Percentiles rank a stretch among this genome's conserved stretches.
Evolutionary conservation across 108 stramenopile species (phyloP).

Genomic region (Craspedostauros australis): DNA sequence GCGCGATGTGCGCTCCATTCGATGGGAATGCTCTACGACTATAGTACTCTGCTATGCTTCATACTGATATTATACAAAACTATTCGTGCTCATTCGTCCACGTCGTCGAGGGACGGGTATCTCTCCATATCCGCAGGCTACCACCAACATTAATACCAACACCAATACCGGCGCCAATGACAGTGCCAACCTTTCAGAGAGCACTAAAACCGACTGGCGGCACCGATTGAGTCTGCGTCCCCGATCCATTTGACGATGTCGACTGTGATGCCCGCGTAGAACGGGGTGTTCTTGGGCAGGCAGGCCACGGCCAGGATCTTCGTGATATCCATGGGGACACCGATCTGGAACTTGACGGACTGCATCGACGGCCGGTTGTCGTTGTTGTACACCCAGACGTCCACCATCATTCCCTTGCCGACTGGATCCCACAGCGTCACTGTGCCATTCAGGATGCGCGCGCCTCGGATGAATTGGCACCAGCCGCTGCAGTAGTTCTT

Average conservation of each 20-base stretch:
- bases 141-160: no score
- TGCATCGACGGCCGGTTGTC: constrained; percentile 10
- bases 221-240: constrained; percentile 11
- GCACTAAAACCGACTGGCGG: constrained; percentile 2
- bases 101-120: no score
- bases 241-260: constrained; percentile 22
- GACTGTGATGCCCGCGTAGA: constrained; percentile 21
- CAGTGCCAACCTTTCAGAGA: no score
- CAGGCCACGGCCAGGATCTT: constrained; percentile 14
- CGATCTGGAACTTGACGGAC: constrained; percentile 6
- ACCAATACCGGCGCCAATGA: no score
- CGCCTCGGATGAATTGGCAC: constrained; percentile 27
- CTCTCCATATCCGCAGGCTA: no score
- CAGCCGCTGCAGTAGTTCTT: constrained; percentile 28
- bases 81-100: no score
- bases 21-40: no score
- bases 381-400: constrained; percentile 19
- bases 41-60: no score
- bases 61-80: no score
- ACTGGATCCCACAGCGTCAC: constrained; percentile 17
- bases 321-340: constrained; percentile 6
- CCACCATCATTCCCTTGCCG: constrained; percentile 21
- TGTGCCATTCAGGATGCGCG: constrained; percentile 3
- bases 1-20: no score
- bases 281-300: constrained; percentile 21